Percentiles rank a stretch among this genome's conserved stretches.
phyloP scores from a whole-genome alignment of 352 stramenopile species.

The Phytophthora chlamydospora region DNA sequence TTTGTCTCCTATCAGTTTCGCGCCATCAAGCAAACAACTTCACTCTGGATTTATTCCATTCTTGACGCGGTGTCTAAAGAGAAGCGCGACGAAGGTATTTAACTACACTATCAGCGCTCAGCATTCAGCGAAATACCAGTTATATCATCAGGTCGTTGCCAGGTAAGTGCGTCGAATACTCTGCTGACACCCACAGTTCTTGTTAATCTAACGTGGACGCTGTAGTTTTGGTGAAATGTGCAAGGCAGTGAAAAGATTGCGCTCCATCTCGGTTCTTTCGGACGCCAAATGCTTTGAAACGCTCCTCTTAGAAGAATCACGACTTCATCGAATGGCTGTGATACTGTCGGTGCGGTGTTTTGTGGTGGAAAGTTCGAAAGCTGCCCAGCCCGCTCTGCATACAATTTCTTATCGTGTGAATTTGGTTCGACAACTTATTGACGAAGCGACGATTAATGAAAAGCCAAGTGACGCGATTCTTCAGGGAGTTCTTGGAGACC shows the following conservation, averaged over 20 bases:
- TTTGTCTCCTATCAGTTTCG: constrained; percentile 23
- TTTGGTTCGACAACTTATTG: constrained; percentile 41
- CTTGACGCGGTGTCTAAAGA: constrained; percentile 48
- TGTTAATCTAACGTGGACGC: constrained; percentile 24
- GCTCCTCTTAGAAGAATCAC: constrained; percentile 48
- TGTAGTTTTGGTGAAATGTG: constrained; percentile 41
- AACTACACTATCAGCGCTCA: constrained; percentile 43
- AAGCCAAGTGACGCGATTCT: constrained; percentile 36
- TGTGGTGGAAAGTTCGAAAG: not conserved
- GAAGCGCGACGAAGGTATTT: constrained; percentile 46
- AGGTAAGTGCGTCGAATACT: constrained; percentile 35
- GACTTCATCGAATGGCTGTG: constrained; percentile 53
- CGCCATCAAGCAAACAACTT: constrained; percentile 5
- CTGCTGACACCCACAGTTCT: not conserved
- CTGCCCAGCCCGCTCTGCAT: constrained; percentile 9
- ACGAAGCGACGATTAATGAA: constrained; percentile 41
- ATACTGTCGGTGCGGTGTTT: constrained; percentile 31
- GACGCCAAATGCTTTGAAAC: constrained; percentile 33
- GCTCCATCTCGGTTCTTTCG: constrained; percentile 2
- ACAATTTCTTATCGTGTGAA: constrained; percentile 36
- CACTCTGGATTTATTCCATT: constrained; percentile 35
- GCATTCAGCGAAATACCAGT: constrained; percentile 25
- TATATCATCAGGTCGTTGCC: constrained; percentile 42
- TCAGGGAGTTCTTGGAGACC: constrained; percentile 48
- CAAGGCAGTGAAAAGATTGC: constrained; percentile 29